phyloP scores from a whole-genome alignment of 176 grass and related monocot species.

The Avena eriantha region DNA sequence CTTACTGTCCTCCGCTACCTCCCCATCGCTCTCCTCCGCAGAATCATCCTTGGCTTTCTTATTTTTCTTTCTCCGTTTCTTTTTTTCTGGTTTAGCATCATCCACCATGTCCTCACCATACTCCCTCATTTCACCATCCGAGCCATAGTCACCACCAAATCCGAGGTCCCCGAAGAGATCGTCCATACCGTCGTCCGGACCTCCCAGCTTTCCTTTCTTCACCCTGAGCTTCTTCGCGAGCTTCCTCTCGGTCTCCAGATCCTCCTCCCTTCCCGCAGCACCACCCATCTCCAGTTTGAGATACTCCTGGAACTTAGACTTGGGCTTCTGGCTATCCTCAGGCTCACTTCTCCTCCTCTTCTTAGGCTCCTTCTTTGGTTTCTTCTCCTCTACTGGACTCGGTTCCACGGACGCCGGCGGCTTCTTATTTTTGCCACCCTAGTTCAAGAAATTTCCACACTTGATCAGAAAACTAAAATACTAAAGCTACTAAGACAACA shows the following conservation, averaged over 20 bases:
- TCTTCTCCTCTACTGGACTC: conserved; percentile 37
- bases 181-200: conserved; percentile 77
- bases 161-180: conserved; percentile 59
- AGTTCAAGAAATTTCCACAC: not conserved
- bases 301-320: conserved; percentile 77
- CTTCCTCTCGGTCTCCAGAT: conserved; percentile 73
- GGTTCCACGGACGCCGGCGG: not conserved
- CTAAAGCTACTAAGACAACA: not conserved
- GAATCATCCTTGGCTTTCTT: conserved; percentile 51
- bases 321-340: conserved; percentile 47
- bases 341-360: conserved; percentile 46
- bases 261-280: conserved; percentile 57
- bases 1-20: not conserved
- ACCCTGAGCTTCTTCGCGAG: conserved; percentile 89
- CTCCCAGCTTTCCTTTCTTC: conserved; percentile 79
- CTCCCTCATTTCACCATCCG: conserved; percentile 36
- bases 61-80: conserved; percentile 53
- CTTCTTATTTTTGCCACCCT: conserved; percentile 58
- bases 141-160: conserved; percentile 45
- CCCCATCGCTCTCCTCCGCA: not conserved
- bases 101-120: conserved; percentile 28
- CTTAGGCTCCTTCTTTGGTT: conserved; percentile 45
- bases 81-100: conserved; percentile 41
- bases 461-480: conserved; percentile 16
- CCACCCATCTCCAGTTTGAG: conserved; percentile 76